A percentile compares a stretch with the other conserved stretches of the same genome.
phyloP scores from a whole-genome alignment of 495 filamentous ascomycete genomes.

The Penicillium paradoxum region DNA sequence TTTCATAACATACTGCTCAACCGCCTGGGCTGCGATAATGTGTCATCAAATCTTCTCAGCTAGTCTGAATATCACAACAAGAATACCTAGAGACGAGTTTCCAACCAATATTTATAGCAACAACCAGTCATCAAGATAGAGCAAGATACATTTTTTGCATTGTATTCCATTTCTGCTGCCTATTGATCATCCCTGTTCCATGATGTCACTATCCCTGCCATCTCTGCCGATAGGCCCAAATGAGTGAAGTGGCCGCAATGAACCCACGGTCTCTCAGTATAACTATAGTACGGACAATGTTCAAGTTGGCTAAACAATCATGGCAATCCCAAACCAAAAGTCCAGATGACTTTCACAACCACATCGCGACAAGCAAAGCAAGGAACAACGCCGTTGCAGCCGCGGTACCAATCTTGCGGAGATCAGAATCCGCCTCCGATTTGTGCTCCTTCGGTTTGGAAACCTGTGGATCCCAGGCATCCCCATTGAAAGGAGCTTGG shows the following conservation, averaged over 20 bases:
- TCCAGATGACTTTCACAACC: constrained; percentile 16
- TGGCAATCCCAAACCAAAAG: neutral
- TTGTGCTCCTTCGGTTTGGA: constrained; percentile 8
- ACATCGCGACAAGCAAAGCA: constrained; percentile 22
- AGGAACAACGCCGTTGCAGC: constrained; percentile 23
- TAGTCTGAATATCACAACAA: neutral
- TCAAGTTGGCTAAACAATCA: neutral
- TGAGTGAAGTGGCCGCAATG: constrained; percentile 4
- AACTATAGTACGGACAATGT: constrained; percentile 2
- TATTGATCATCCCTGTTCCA: neutral
- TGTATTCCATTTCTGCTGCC: neutral
- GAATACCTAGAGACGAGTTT: neutral
- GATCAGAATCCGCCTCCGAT: constrained; percentile 17
- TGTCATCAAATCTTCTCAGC: neutral
- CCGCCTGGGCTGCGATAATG: neutral
- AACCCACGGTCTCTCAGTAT: constrained; percentile 8
- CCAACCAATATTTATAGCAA: neutral
- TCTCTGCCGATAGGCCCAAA: neutral
- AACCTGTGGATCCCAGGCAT: constrained; percentile 20
- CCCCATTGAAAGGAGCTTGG: constrained; percentile 19
- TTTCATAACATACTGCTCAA: neutral
- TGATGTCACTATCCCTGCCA: neutral
- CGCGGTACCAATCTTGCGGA: constrained; percentile 17
- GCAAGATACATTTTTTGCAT: neutral
- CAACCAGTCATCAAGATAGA: neutral